Base-by-base conservation (phyloP, 495 filamentous ascomycete genomes). In the Letharia lupina region DNA sequence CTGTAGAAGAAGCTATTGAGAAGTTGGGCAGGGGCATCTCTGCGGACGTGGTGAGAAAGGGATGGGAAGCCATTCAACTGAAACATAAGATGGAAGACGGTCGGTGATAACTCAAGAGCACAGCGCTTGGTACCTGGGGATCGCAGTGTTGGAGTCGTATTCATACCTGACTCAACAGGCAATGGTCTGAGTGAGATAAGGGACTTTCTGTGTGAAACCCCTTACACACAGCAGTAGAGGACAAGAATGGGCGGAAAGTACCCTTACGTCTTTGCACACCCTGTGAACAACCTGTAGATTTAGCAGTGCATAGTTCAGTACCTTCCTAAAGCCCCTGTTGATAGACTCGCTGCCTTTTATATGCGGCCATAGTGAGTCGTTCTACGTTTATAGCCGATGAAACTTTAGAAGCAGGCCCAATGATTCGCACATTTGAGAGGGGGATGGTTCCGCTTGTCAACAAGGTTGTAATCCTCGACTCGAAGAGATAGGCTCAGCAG, bases 11-110 rank as follows among this genome's bases (percentile, higher is more conserved):
- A 59, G 80, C 78, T 18, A 57, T 75, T 31, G n/a, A 68, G 60
- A 78, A 74, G 68, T 65, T 82, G 62, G 66, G 69, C 11, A 73
- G 70, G 60, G 74, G 60, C 39, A 68, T 82, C 23, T 73, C 71
- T 74, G 72, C 70, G 63, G 75, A 79, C 68, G 77, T 78, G 33
- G 73, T 82, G n/a, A 56, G 70, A 41, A 76, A 64, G 63, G 79
- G 74, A 15, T 81, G 79, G 79, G 71, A 75, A 62, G 75, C 62
- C 0, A 75, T 82, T 40, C 58, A 62, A 6, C 31, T 62, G 62
- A 65, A 77, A 57, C 58, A 54, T 61, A 42, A 70, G 63, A 73
- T 74, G 73, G 77, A 79, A 67, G 65, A 62, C 6, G 11, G 13
- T 18, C 52, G 23, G 28, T 56, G 15, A 56, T 15, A n/a, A 18